Evolutionary conservation across 129 eudicot species (phyloP).

Genomic region (Erigeron canadensis): DNA sequence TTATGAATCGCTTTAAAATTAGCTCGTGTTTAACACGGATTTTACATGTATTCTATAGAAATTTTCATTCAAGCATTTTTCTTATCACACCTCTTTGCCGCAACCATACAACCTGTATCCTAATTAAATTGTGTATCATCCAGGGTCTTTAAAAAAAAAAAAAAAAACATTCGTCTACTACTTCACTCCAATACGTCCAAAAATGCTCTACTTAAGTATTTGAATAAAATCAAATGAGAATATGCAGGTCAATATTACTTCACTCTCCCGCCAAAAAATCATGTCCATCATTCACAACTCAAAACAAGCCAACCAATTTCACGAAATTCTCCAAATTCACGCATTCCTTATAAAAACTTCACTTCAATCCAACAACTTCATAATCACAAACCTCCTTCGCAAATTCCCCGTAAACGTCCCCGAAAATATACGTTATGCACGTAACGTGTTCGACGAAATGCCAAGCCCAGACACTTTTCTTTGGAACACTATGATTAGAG

Average conservation of each 20-base stretch:
- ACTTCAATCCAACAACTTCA: conserved; percentile 31
- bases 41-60: no score
- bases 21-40: no score
- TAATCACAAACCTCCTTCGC: conserved; percentile 33
- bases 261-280: conserved; percentile 15
- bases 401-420: conserved; percentile 7
- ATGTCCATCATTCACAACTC: conserved; percentile 32
- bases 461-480: conserved; percentile 40
- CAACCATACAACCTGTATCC: no score
- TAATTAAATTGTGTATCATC: no score
- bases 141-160: no score
- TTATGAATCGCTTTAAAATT: no score
- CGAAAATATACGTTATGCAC: conserved; percentile 24
- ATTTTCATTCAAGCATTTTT: no score
- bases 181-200: no score
- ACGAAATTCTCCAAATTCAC: conserved; percentile 31
- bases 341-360: conserved; percentile 38
- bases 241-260: background rate
- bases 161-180: no score
- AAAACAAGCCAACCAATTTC: conserved; percentile 16
- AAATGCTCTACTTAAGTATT: no score
- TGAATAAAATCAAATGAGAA: no score
- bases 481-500: conserved; percentile 43
- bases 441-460: conserved; percentile 30
- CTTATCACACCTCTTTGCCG: no score